phyloP scores from a whole-genome alignment of 2,329 filamentous ascomycete genomes.

The Fusarium brevicatenulatum region DNA sequence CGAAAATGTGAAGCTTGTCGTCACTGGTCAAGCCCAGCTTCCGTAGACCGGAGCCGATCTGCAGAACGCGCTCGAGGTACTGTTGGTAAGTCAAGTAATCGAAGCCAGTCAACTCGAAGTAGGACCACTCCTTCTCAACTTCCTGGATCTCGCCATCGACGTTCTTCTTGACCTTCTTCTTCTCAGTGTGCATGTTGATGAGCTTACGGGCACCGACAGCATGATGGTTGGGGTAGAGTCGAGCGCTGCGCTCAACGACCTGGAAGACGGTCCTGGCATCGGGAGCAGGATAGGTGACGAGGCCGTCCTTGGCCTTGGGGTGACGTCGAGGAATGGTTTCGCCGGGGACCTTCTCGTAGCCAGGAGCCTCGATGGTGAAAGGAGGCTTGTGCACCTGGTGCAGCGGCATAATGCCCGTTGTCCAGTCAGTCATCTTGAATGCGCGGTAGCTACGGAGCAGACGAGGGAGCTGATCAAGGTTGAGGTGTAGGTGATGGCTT shows the following conservation, averaged over 20 bases:
- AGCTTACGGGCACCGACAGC: slow-evolving; percentile 78
- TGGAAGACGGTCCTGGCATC: slow-evolving; percentile 83
- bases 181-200: slow-evolving; percentile 81
- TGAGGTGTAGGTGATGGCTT: background rate
- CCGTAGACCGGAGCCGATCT: slow-evolving; percentile 78
- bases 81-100: slow-evolving; percentile 81
- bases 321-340: slow-evolving; percentile 88
- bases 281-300: slow-evolving; percentile 72
- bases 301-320: slow-evolving; percentile 74
- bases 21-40: slow-evolving; percentile 75
- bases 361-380: slow-evolving; percentile 78
- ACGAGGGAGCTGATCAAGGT: slow-evolving; percentile 5
- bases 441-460: slow-evolving; percentile 26
- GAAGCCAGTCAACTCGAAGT: slow-evolving; percentile 84
- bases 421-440: slow-evolving; percentile 49
- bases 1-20: slow-evolving; percentile 83
- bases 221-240: slow-evolving; percentile 68
- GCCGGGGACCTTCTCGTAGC: slow-evolving; percentile 74
- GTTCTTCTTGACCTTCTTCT: slow-evolving; percentile 89
- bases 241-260: slow-evolving; percentile 75
- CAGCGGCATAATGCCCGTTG: slow-evolving; percentile 60
- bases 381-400: slow-evolving; percentile 74
- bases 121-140: slow-evolving; percentile 92
- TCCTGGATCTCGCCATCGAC: slow-evolving; percentile 82
- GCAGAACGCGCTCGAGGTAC: slow-evolving; percentile 75